These are phyloP conservation scores for Amphirosellinia nigrospora DNA, from an alignment of 495 filamentous ascomycete species.

Conservation along the genomic window DNA sequence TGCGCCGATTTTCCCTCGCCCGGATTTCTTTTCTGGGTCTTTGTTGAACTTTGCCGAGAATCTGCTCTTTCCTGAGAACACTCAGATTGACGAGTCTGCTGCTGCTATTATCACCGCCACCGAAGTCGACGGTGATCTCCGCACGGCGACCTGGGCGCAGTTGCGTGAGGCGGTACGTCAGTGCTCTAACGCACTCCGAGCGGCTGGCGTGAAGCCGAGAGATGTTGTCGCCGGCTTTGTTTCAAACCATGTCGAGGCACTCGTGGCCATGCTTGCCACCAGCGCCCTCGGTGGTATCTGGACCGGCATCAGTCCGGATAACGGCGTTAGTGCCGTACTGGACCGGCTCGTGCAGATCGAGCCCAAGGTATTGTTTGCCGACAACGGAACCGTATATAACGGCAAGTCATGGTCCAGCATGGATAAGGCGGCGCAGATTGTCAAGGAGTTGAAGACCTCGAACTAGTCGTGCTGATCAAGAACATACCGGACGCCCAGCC, in stretches of 20 bases:
- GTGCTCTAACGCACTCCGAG: constrained; percentile 73
- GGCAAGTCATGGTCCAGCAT: constrained; percentile 77
- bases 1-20: constrained; percentile 80
- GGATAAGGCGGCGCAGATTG: constrained; percentile 75
- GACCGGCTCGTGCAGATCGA: constrained; percentile 84
- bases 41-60: constrained; percentile 92
- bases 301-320: constrained; percentile 88
- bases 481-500: constrained; percentile 59
- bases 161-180: constrained; percentile 76
- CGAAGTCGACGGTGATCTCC: constrained; percentile 66
- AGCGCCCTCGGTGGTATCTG: constrained; percentile 85
- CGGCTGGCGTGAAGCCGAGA: constrained; percentile 69
- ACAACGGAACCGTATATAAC: constrained; percentile 88
- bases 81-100: constrained; percentile 56
- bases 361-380: constrained; percentile 80
- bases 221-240: constrained; percentile 81
- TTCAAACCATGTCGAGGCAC: constrained; percentile 79
- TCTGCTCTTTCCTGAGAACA: constrained; percentile 73
- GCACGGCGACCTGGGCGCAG: constrained; percentile 76
- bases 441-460: constrained; percentile 64
- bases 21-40: constrained; percentile 79
- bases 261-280: constrained; percentile 85
- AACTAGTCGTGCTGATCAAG: constrained; percentile 72
- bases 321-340: constrained; percentile 72
- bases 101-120: constrained; percentile 77